Percentiles rank a stretch among this genome's conserved stretches.
phyloP scores from a whole-genome alignment of 257 asterid species.

The Petunia axillaris region DNA sequence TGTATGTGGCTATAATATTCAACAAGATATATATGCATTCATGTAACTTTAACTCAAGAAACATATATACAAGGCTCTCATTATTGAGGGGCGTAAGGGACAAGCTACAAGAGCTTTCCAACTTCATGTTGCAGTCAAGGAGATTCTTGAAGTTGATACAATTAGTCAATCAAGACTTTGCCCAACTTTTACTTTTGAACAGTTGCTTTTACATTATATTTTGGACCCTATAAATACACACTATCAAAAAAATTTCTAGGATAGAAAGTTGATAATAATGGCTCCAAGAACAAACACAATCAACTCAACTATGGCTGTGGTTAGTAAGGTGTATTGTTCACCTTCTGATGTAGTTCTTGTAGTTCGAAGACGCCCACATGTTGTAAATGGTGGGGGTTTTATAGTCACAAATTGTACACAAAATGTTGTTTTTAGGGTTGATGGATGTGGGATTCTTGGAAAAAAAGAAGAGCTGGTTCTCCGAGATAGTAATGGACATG shows the following conservation, averaged over 20 bases:
- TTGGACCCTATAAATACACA: conserved; percentile 34
- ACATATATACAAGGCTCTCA: too few species aligned
- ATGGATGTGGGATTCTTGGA: conserved; percentile 84
- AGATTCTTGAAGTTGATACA: conserved; percentile 37
- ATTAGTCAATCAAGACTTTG: conserved; percentile 40
- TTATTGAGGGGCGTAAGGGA: background rate
- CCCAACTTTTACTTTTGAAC: conserved; percentile 49
- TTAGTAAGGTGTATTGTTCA: conserved; percentile 78
- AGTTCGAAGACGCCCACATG: conserved; percentile 77
- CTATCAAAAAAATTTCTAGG: background rate
- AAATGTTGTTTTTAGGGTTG: conserved; percentile 55
- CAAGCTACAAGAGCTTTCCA: conserved; percentile 27
- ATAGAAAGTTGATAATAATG: conserved; percentile 25
- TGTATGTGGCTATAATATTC: too few species aligned
- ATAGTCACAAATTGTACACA: conserved; percentile 59
- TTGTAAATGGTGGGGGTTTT: conserved; percentile 86
- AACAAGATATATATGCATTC: too few species aligned
- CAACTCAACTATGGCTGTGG: conserved; percentile 43
- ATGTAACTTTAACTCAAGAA: too few species aligned
- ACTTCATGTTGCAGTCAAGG: conserved; percentile 21
- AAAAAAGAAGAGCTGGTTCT: conserved; percentile 65
- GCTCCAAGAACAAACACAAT: conserved; percentile 31
- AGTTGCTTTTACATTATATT: conserved; percentile 2
- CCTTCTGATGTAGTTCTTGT: conserved; percentile 52
- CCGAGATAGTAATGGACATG: conserved; percentile 57